Percentiles rank a stretch among this genome's conserved stretches.
Evolutionary conservation across 2,329 filamentous ascomycete genomes (phyloP).

Genomic region (Aspergillus sp.): DNA sequence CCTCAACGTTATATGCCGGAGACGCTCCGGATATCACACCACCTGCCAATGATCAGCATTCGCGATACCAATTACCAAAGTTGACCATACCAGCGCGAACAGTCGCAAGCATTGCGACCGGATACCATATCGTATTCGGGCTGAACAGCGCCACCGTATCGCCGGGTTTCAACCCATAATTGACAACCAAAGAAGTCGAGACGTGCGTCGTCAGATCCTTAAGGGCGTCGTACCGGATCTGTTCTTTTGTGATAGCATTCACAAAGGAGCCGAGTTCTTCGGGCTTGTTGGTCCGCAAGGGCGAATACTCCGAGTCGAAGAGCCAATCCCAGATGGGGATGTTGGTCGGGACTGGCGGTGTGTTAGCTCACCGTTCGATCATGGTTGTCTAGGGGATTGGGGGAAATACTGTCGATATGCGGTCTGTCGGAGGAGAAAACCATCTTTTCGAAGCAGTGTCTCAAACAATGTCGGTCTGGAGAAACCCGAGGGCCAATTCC

Average conservation of each 20-base stretch:
- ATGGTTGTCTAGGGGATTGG: too few species aligned
- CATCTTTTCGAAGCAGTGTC: not conserved
- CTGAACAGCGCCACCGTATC: constrained; percentile 63
- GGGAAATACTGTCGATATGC: not conserved
- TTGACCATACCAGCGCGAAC: constrained; percentile 47
- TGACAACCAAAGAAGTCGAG: constrained; percentile 59
- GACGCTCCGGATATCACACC: constrained; percentile 62
- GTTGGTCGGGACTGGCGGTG: constrained; percentile 11
- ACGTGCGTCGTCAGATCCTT: constrained; percentile 53
- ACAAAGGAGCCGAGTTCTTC: constrained; percentile 44
- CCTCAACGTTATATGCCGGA: constrained; percentile 66
- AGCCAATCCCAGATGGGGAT: constrained; percentile 60
- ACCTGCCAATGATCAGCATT: constrained; percentile 6
- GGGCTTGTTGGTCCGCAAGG: constrained; percentile 41
- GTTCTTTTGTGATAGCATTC: constrained; percentile 60
- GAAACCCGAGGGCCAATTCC: too few species aligned
- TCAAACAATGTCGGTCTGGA: too few species aligned
- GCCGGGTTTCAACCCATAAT: constrained; percentile 54
- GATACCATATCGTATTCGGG: constrained; percentile 67
- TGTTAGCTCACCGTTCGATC: not conserved
- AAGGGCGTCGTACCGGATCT: constrained; percentile 58
- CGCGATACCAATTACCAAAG: not conserved
- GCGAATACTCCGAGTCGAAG: constrained; percentile 55
- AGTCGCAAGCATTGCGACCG: constrained; percentile 60
- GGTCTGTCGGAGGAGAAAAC: constrained; percentile 2